Evolutionary conservation across 2,329 filamentous ascomycete genomes (phyloP), one percentile per base, ranked within the genome.

Genomic region (Arthroderma sp.): DNA sequence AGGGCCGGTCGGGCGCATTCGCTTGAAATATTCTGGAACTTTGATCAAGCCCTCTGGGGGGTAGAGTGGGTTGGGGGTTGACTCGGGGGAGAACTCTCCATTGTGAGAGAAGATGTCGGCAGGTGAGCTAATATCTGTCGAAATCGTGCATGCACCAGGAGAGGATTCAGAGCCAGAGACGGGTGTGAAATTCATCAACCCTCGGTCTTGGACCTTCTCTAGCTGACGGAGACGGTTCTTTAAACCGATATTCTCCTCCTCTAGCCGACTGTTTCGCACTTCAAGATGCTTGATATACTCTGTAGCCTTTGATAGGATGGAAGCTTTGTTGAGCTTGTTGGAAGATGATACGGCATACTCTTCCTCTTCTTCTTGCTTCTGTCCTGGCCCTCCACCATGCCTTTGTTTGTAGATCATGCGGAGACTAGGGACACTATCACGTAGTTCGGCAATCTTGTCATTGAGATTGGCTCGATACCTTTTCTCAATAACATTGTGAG

Each of bases 401-500:
- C 53, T 47, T 70, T 69, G 40, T 67, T 84, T 85, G 33, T 80
- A 79, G 77, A 88, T 85, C 54, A 87, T 84, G 40, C 88, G 79
- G 46, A 96, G 69, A 61, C 85, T 93, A 1, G 89, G 89, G 9
- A 96, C 87, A 57, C 86, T 94, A 61, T 95, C 87, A 54, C 88
- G 76, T 49, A 96, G 69, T 47, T 88, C 87, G 38, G 87, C 83
- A 55, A 96, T 96, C 69, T 96, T 96, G 60, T 95, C 89, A 59
- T 96, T 96, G 46, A 96, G 73, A 58, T 96, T 96, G 44, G 85
- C 94, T 55, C 89, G 81, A 63, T 96, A 96, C 52, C 89, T 74
- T 72, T 95, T 96, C 67, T 96, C 89, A 50, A 96, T 95, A 74
- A 96, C 91, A 64, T 95, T 96, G 66, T 96, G 89, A 2, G 89